Percentiles rank a stretch among this genome's conserved stretches.
These are phyloP conservation scores for Nitzschia palea DNA, from an alignment of 108 stramenopile species.

Conservation along the genomic window DNA sequence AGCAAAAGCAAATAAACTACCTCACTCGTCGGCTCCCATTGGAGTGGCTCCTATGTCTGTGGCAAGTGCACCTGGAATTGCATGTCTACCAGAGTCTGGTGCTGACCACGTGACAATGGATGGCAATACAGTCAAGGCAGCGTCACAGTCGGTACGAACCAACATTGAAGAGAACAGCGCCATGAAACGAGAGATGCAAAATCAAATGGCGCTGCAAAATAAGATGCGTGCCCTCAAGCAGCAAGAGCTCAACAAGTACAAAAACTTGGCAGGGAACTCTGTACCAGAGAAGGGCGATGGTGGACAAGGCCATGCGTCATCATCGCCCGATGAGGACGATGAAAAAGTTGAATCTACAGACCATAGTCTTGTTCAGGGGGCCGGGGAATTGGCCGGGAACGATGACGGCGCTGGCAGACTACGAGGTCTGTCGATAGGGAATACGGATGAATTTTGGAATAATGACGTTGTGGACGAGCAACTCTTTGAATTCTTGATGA, in stretches of 20 bases:
- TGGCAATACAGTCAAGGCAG: background rate
- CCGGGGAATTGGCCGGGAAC: slow-evolving; percentile 37
- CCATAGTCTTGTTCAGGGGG: slow-evolving; percentile 22
- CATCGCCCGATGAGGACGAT: background rate
- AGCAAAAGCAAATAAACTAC: slow-evolving; percentile 10
- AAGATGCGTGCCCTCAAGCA: slow-evolving; percentile 85
- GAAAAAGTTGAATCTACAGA: background rate
- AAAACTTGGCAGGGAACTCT: slow-evolving; percentile 13
- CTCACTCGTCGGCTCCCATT: slow-evolving; percentile 3
- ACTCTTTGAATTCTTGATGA: slow-evolving; percentile 86
- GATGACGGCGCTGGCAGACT: slow-evolving; percentile 5
- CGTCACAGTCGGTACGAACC: slow-evolving; percentile 30
- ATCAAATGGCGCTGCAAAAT: slow-evolving; percentile 77
- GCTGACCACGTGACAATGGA: background rate
- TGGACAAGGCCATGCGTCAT: background rate
- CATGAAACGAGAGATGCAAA: slow-evolving; percentile 88
- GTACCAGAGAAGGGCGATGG: background rate
- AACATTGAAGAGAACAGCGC: slow-evolving; percentile 69
- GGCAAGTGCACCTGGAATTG: background rate
- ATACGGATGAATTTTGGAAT: slow-evolving; percentile 72
- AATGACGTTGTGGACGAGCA: slow-evolving; percentile 71
- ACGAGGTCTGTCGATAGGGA: slow-evolving; percentile 37
- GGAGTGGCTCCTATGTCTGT: background rate
- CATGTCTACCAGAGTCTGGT: background rate
- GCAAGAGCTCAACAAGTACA: slow-evolving; percentile 72